These are phyloP conservation scores for Collariella sp. DNA, from an alignment of 495 filamentous ascomycete genomes.

Conservation along the genomic window DNA sequence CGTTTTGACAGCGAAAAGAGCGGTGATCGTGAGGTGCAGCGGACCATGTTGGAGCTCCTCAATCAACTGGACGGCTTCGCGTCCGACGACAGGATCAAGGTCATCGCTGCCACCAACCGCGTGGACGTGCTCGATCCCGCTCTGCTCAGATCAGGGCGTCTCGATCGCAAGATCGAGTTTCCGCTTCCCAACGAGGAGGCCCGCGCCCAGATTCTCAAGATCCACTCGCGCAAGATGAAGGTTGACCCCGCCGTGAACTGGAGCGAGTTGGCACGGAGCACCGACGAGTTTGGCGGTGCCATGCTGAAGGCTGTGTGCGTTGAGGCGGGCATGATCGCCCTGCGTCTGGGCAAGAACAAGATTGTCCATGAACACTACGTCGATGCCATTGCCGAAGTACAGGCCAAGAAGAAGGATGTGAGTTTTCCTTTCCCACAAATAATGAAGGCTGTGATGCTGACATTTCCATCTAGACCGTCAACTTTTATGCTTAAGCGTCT, in stretches of 20 bases:
- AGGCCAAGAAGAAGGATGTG: conserved; percentile 94
- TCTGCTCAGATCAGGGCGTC: conserved; percentile 82
- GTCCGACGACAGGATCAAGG: conserved; percentile 98
- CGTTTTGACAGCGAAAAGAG: conserved; percentile 99
- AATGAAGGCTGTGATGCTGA: conserved; percentile 22
- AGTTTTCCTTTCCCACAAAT: conserved; percentile 21
- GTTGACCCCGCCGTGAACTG: conserved; percentile 92
- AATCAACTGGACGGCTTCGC: conserved; percentile 99
- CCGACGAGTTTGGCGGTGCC: conserved; percentile 98
- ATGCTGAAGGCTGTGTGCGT: conserved; percentile 98
- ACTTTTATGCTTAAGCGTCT: conserved; percentile 50
- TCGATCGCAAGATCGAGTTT: conserved; percentile 99
- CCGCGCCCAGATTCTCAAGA: conserved; percentile 91
- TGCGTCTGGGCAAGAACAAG: conserved; percentile 85
- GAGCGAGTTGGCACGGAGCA: conserved; percentile 88
- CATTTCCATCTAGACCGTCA: conserved; percentile 42
- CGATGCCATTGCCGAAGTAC: conserved; percentile 94
- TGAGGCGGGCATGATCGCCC: conserved; percentile 97
- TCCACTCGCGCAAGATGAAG: conserved; percentile 97
- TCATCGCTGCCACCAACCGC: conserved; percentile 94
- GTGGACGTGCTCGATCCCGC: conserved; percentile 97
- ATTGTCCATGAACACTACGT: conserved; percentile 98
- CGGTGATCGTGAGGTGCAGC: conserved; percentile 94
- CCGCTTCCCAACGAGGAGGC: conserved; percentile 98
- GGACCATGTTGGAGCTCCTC: conserved; percentile 97